Evolutionary conservation across 441 rosid genomes (phyloP).

Genomic region (Lepidium campestre): DNA sequence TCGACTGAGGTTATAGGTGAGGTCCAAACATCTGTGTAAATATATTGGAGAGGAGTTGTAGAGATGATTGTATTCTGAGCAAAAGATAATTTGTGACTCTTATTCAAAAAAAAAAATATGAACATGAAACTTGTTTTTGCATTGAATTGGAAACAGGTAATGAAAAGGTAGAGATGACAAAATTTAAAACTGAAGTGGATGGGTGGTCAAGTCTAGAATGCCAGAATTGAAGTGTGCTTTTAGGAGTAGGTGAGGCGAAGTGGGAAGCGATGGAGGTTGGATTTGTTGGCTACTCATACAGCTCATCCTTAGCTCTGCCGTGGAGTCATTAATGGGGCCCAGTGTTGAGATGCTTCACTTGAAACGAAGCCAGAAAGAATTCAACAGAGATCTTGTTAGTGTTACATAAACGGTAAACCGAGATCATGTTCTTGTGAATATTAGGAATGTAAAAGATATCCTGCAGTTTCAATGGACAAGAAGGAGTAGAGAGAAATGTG

Average conservation of each 20-base stretch:
- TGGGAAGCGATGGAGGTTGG: neutral
- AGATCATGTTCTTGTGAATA: neutral
- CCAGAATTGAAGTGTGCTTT: neutral
- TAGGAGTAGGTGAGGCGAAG: neutral
- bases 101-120: neutral
- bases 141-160: neutral
- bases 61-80: neutral
- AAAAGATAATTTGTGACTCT: neutral
- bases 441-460: neutral
- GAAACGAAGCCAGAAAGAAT: too few relatives aligned
- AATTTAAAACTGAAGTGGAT: neutral
- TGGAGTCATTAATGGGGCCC: neutral
- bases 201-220: neutral
- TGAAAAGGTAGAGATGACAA: neutral
- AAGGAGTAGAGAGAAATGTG: neutral
- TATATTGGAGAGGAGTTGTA: neutral
- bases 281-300: neutral
- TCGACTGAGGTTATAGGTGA: neutral
- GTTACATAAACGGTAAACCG: too few relatives aligned
- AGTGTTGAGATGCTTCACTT: too few relatives aligned
- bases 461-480: neutral
- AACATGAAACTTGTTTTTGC: neutral
- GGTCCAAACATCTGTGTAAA: neutral
- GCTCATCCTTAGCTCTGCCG: neutral
- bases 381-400: too few relatives aligned